Base-by-base conservation (phyloP, 495 filamentous ascomycete genomes). In the Xylaria grammica region DNA sequence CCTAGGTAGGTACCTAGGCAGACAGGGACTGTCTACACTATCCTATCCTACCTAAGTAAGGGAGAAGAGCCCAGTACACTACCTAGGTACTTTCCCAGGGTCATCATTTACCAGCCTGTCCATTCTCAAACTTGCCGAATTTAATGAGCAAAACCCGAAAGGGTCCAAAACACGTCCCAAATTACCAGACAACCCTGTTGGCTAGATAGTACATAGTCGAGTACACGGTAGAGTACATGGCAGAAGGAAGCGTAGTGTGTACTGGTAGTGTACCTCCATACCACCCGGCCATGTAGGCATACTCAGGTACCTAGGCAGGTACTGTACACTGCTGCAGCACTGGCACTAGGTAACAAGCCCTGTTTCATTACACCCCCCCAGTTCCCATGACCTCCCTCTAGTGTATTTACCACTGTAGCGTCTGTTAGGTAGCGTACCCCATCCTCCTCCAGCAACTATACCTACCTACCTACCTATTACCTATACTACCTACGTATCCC, bases 71-170 rank as follows among this genome's bases (percentile, higher is more conserved):
- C n/a, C n/a, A 36, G 11, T 36, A 36, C 34, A 6, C 34, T 36
- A 36, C 6, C 5, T 36, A 36, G 5, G 6, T 36, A 36, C 34
- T 36, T 36, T 36, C 5, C 34, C 34, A 17, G 40, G 40, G 15
- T 42, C 51, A 26, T 58, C 62, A 58, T 64, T 57, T 64, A 57
- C 62, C 62, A 64, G 50, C 45, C 53, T 51, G 62, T 58, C 62
- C 32, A 19, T 50, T 64, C 62, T 64, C 62, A 64, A 57, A 64
- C 62, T 32, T 63, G 50, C 42, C 62, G 36, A 46, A 50, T 48
- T 50, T 49, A 51, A 64, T 58, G 53, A 49, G 53, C 52, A 57
- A 22, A 63, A 48, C 20, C 60, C 34, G n/a, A 62, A 32, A 22
- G 32, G n/a, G 30, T 50, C 46, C 48, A 17, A 42, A 62, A 42